phyloP scores from a whole-genome alignment of 345 rosid species.

The Viola odorata region DNA sequence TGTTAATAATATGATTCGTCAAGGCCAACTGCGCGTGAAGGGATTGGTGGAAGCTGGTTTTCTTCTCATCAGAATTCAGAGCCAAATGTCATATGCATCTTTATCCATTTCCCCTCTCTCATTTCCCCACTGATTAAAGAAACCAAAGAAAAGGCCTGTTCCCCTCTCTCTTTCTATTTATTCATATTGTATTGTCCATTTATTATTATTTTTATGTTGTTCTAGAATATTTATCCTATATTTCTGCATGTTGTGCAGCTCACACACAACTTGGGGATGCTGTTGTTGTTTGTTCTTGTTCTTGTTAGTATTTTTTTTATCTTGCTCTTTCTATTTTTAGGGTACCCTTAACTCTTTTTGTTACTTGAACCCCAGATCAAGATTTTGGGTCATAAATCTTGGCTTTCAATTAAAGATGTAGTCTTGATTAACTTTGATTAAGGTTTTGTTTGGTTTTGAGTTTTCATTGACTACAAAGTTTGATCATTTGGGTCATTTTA shows the following conservation, averaged over 20 bases:
- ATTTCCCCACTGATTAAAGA: conserved; percentile 4
- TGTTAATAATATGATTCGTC: conserved; percentile 26
- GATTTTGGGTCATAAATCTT: not conserved
- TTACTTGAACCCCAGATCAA: not conserved
- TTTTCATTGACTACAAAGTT: not conserved
- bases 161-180: conserved; percentile 3
- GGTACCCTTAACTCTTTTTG: not conserved
- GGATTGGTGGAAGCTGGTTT: conserved; percentile 38
- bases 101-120: conserved; percentile 23
- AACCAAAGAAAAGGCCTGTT: conserved; percentile 15
- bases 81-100: conserved; percentile 30
- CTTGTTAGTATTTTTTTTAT: not conserved
- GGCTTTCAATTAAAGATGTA: not conserved
- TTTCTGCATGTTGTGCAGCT: conserved; percentile 25
- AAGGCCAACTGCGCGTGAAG: conserved; percentile 19
- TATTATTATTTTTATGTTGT: conserved; percentile 2
- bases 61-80: conserved; percentile 20
- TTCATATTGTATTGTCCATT: not conserved
- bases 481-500: not conserved
- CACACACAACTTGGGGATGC: not conserved
- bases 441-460: not conserved
- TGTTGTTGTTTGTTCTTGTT: not conserved
- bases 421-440: not conserved
- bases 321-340: not conserved
- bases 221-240: conserved; percentile 12